These are phyloP conservation scores for Cydonia oblonga DNA, from an alignment of 331 rosid species.

Conservation along the genomic window DNA sequence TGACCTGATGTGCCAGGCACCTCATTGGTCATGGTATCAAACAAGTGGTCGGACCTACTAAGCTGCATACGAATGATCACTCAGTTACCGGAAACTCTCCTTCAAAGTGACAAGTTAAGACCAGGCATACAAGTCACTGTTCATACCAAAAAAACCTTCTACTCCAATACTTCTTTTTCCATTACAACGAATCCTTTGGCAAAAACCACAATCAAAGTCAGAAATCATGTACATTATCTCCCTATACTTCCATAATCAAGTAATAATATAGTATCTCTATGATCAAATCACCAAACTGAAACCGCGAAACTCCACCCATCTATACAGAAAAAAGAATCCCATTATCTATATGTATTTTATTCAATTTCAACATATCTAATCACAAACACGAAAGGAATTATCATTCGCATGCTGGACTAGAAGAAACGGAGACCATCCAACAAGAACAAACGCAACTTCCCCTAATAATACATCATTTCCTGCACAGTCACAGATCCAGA, in stretches of 20 bases:
- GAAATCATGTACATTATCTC: slow-evolving; percentile 2
- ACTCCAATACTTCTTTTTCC: slow-evolving; percentile 8
- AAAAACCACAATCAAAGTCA: background rate
- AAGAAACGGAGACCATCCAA: slow-evolving; percentile 5
- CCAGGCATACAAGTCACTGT: background rate
- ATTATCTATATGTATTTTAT: slow-evolving; percentile 10
- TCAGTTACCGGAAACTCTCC: slow-evolving; percentile 16
- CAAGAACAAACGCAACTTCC: background rate
- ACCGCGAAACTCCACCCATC: background rate
- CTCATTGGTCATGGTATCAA: slow-evolving; percentile 26
- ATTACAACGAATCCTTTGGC: background rate
- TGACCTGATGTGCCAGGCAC: slow-evolving; percentile 26
- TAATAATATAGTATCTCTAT: background rate
- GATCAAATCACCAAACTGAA: slow-evolving; percentile 1
- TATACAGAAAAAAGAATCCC: background rate
- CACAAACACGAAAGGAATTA: background rate
- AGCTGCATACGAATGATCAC: slow-evolving; percentile 36
- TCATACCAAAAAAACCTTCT: slow-evolving; percentile 6
- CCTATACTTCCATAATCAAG: background rate
- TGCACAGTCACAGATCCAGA: slow-evolving; percentile 18
- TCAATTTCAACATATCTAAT: slow-evolving; percentile 2
- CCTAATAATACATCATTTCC: background rate
- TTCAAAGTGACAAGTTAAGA: slow-evolving; percentile 1
- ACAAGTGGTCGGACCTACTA: slow-evolving; percentile 26
- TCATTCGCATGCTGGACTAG: slow-evolving; percentile 14